Base-by-base conservation (phyloP, 2,329 filamentous ascomycete species). In the Calonectria honghensis region DNA sequence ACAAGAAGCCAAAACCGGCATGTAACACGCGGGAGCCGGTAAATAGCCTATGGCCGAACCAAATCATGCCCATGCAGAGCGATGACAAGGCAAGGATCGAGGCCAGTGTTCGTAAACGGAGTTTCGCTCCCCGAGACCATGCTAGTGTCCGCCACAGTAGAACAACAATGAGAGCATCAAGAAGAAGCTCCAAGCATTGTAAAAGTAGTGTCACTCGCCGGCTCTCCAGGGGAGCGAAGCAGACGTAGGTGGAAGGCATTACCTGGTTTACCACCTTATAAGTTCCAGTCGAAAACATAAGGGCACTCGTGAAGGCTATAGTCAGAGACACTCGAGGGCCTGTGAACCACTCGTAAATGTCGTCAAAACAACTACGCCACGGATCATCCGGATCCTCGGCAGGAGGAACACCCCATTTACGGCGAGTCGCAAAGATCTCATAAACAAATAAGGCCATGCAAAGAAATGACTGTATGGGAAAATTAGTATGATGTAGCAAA, bases 91-190 rank as follows among this genome's bases (percentile, higher is more conserved):
- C 73, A 6, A 91, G 78, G 3, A 90, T 84, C 3, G 82, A 81
- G 7, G 87, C 85, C 11, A 91, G 79, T 0, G 85, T 86, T 13
- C 84, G 85, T n/a, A 91, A 80, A 4, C 88, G 86, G 39, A 83
- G 81, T 75, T 86, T 88, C 7, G 87, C 86, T 0, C 88, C 89
- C 51, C 87, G 85, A 0, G 87, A 84, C 89, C 89, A 90, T 16
- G 86, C 86, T 6, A 91, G 80, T 5, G 90, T 83, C 45, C 89
- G 86, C 89, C 90, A 91, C 3, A 86, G 73, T 13, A 90, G 80
- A n/a, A 90, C 79, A 27, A 88, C 78, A 67, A 90, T 87, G 50
- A 82, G 71, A 9, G 86, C 85, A 76, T 91, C 90, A 6, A 90
- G 82, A 29, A 86, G 73, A 24, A 91, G 79, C 0, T 88, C 88